These are phyloP conservation scores for Prunus campanulata DNA, from an alignment of 306 rosid genomes.

Conservation along the genomic window DNA sequence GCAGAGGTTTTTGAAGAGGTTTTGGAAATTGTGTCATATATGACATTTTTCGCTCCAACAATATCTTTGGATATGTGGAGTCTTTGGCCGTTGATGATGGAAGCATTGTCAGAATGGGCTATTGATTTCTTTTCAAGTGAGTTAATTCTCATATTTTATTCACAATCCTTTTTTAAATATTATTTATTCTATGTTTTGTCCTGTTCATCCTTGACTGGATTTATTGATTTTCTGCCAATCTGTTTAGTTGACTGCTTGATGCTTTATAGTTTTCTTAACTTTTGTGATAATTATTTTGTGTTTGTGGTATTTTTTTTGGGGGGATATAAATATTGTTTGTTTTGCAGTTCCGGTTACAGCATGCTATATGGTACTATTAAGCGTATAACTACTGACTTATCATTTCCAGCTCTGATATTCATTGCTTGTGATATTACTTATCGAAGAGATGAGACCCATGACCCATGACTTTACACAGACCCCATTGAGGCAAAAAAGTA, in stretches of 20 bases:
- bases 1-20: slow-evolving; percentile 99
- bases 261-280: not conserved
- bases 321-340: not conserved
- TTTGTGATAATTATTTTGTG: not conserved
- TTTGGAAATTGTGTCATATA: slow-evolving; percentile 90
- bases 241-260: not conserved
- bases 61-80: slow-evolving; percentile 95
- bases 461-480: too few relatives aligned
- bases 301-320: not conserved
- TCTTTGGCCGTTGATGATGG: slow-evolving; percentile 98
- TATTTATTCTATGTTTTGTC: too few relatives aligned
- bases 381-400: not conserved
- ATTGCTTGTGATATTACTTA: too few relatives aligned
- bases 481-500: not conserved
- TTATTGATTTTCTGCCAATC: not conserved
- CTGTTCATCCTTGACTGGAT: not conserved
- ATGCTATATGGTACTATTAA: not conserved
- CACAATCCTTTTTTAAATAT: not conserved
- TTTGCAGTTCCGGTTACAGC: not conserved
- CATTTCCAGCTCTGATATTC: not conserved
- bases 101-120: slow-evolving; percentile 90
- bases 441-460: too few relatives aligned
- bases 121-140: slow-evolving; percentile 89
- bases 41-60: slow-evolving; percentile 92
- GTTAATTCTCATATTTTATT: slow-evolving; percentile 14